Evolutionary conservation across 2,329 filamentous ascomycete genomes (phyloP).

Genomic region (Delphinella strobiligena): DNA sequence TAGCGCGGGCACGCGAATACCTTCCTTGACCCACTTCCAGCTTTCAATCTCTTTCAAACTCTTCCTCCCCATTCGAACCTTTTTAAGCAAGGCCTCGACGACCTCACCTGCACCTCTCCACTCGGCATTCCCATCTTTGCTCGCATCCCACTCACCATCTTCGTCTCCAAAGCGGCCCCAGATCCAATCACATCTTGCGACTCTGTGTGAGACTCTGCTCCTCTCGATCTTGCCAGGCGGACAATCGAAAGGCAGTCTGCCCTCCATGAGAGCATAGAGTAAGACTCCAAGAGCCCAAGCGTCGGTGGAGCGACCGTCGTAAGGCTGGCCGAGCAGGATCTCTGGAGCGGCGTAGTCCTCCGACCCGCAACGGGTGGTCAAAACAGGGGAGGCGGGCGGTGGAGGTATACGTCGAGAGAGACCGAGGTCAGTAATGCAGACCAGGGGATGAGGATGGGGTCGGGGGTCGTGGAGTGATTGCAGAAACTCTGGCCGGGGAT

Average conservation of each 20-base stretch:
- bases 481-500: slow-evolving; percentile 56
- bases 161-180: slow-evolving; percentile 80
- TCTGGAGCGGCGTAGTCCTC: slow-evolving; percentile 97
- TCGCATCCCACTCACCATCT: slow-evolving; percentile 73
- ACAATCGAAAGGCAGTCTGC: slow-evolving; percentile 85
- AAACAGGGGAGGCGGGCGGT: slow-evolving; percentile 63
- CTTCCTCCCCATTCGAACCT: slow-evolving; percentile 65
- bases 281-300: slow-evolving; percentile 92
- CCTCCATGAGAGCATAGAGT: slow-evolving; percentile 85
- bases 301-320: slow-evolving; percentile 84
- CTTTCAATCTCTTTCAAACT: slow-evolving; percentile 60
- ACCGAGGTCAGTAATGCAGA: slow-evolving; percentile 84
- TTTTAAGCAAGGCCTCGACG: slow-evolving; percentile 73
- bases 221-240: slow-evolving; percentile 67
- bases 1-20: slow-evolving; percentile 50
- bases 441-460: slow-evolving; percentile 66
- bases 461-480: slow-evolving; percentile 55
- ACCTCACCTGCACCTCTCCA: slow-evolving; percentile 67
- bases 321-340: slow-evolving; percentile 87
- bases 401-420: slow-evolving; percentile 70
- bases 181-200: slow-evolving; percentile 88
- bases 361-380: slow-evolving; percentile 89
- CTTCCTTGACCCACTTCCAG: slow-evolving; percentile 63
- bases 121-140: slow-evolving; percentile 49
- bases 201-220: slow-evolving; percentile 71